phyloP scores from a whole-genome alignment of 768 basidiomycete species.

The Boletus eberwhitei region DNA sequence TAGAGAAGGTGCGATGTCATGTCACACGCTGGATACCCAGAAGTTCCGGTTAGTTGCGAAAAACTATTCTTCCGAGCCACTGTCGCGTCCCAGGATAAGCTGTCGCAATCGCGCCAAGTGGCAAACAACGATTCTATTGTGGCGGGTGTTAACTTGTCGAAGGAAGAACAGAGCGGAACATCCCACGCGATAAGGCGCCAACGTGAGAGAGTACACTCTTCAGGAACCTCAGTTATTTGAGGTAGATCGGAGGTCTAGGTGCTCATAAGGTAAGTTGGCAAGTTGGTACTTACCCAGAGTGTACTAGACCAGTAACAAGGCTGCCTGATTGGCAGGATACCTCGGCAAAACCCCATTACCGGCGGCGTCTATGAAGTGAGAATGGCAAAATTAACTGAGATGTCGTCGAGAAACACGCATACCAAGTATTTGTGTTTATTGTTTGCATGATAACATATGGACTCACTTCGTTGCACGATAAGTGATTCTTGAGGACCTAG shows the following conservation, averaged over 20 bases:
- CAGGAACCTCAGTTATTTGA: neutral
- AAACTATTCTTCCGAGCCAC: neutral
- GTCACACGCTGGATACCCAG: neutral
- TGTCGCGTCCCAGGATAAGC: neutral
- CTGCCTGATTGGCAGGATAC: conserved; percentile 8
- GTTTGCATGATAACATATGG: neutral
- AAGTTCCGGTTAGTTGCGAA: neutral
- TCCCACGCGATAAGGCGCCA: neutral
- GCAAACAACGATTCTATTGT: neutral
- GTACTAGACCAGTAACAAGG: conserved; percentile 5
- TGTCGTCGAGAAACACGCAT: neutral
- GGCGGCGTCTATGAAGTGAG: conserved; percentile 3
- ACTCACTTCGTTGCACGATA: conserved; percentile 13
- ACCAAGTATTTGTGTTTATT: neutral
- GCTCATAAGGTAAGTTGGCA: neutral
- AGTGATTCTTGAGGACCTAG: neutral
- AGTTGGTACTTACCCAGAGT: conserved; percentile 1
- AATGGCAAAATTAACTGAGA: neutral
- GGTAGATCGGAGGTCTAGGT: neutral
- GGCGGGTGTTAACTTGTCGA: neutral
- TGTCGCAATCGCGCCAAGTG: neutral
- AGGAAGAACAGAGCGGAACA: neutral
- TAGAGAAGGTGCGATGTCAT: neutral
- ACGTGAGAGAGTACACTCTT: neutral
- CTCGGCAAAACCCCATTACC: conserved; percentile 3